These are phyloP conservation scores for Parasarocladium wereldwijsianum DNA, from an alignment of 2,329 filamentous ascomycete species.

Conservation along the genomic window DNA sequence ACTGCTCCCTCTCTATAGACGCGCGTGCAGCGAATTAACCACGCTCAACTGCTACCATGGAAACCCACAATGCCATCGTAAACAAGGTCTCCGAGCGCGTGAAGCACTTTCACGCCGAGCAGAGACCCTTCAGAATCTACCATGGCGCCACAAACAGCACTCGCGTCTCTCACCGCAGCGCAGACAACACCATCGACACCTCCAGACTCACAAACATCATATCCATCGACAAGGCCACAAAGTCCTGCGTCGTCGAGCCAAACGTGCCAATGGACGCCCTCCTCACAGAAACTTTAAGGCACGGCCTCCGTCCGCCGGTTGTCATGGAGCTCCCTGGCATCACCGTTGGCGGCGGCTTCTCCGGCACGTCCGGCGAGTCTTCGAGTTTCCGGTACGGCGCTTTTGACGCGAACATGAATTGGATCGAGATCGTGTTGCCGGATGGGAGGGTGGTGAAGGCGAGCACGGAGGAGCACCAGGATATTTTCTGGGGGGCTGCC, in stretches of 20 bases:
- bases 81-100: slow-evolving; percentile 26
- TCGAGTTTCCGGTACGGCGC: slow-evolving; percentile 53
- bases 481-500: slow-evolving; percentile 50
- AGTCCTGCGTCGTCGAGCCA: slow-evolving; percentile 51
- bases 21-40: no score
- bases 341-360: slow-evolving; percentile 53
- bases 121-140: slow-evolving; percentile 54
- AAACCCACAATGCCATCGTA: slow-evolving; percentile 30
- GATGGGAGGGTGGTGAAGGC: slow-evolving; percentile 41
- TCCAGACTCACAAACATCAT: slow-evolving; percentile 49
- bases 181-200: slow-evolving; percentile 50
- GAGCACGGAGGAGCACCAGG: slow-evolving; percentile 36
- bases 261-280: slow-evolving; percentile 56
- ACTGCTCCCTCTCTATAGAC: no score
- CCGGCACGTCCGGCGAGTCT: slow-evolving; percentile 53
- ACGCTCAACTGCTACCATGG: slow-evolving; percentile 16
- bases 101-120: slow-evolving; percentile 24
- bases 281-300: slow-evolving; percentile 38
- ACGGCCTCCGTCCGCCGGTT: slow-evolving; percentile 46
- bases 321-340: slow-evolving; percentile 64
- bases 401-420: slow-evolving; percentile 46
- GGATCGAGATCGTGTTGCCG: slow-evolving; percentile 50
- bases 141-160: slow-evolving; percentile 70
- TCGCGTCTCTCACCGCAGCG: slow-evolving; percentile 34
- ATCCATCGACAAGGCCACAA: slow-evolving; percentile 33